These are phyloP conservation scores for Phytophthora crassamura DNA, from an alignment of 352 stramenopile genomes.

Conservation along the genomic window DNA sequence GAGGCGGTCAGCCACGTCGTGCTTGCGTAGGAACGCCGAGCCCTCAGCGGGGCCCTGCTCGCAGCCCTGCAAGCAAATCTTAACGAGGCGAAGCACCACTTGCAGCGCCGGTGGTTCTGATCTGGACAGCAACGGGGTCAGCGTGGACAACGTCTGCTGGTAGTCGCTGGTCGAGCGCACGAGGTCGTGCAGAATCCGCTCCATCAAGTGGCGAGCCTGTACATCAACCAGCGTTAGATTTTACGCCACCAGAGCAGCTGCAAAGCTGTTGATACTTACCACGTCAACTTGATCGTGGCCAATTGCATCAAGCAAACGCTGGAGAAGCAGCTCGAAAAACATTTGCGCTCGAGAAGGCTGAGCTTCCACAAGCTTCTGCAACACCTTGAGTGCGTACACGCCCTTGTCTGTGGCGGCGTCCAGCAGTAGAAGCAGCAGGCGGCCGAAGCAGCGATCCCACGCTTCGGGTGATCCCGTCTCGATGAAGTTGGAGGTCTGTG, in stretches of 20 bases:
- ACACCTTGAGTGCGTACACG: constrained; percentile 58
- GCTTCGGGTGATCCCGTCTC: constrained; percentile 33
- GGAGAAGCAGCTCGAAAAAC: constrained; percentile 67
- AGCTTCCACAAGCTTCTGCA: constrained; percentile 51
- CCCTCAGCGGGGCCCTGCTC: constrained; percentile 25
- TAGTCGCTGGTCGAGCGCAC: constrained; percentile 39
- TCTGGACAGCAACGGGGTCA: constrained; percentile 47
- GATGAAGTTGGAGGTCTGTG: constrained; percentile 44
- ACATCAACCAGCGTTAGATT: neutral
- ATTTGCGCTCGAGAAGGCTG: constrained; percentile 51
- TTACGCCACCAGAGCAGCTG: neutral
- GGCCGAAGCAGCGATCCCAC: constrained; percentile 53
- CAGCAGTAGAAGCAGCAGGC: constrained; percentile 50
- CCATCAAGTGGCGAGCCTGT: constrained; percentile 60
- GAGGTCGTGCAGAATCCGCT: constrained; percentile 52
- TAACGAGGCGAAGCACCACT: constrained; percentile 58
- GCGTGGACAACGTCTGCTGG: constrained; percentile 45
- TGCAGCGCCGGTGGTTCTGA: constrained; percentile 54
- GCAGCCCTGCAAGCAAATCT: constrained; percentile 46
- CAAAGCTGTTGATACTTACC: constrained; percentile 27
- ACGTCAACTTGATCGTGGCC: constrained; percentile 44
- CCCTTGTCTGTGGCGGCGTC: constrained; percentile 57
- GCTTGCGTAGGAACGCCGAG: constrained; percentile 39
- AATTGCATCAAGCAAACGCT: constrained; percentile 60
- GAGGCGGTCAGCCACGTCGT: constrained; percentile 41